Base-by-base conservation (phyloP, 1,139 yeast species). In the Scheffersomyces cryptocercus region DNA sequence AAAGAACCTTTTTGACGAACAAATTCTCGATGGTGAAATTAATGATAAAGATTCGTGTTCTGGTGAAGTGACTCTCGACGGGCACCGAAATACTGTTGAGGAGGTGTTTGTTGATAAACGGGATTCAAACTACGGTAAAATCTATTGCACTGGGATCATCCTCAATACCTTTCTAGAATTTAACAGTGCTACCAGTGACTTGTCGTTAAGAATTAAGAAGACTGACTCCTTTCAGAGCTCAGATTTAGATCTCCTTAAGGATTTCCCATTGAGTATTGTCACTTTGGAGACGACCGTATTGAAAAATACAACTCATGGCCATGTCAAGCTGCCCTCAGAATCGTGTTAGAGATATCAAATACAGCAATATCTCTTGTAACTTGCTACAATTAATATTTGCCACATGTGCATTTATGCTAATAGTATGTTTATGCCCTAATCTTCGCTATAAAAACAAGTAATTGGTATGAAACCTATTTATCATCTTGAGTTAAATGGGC, bases 261-360 rank as follows among this genome's bases (percentile, higher is more conserved):
- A 66, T 43, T 65, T 68, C 45, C 75, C 75, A 1, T 58, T 69
- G 41, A 41, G 36, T 12, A 46, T 56, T 15, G 63, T 66, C 32
- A 66, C 73, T 0, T 55, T 67, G 40, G 71, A 68, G 46, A 64
- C 69, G 1, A 67, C 71, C 2, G 50, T 66, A 10, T 48, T 65
- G 38, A 53, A 54, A 29, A 54, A 42, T 20, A 35, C 16, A 8
- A 11, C 31, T 24, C 11, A 38, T 6, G 10, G 26, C 12, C 26
- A 20, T 20, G 26, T 20, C 26, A 20, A 20, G 7, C 26, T 20
- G 26, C 7, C 26, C 26, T 20, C 26, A 20, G 26, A 20, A 20
- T 20, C 8, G 26, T 2, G 7, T 20, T 20, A 20, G 20, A 20
- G 7, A 20, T 20, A 20, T 6, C 8, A 20, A 20, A 20, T 20